These are phyloP conservation scores for Heritiera fomes DNA, from an alignment of 345 rosid species.

Conservation along the genomic window DNA sequence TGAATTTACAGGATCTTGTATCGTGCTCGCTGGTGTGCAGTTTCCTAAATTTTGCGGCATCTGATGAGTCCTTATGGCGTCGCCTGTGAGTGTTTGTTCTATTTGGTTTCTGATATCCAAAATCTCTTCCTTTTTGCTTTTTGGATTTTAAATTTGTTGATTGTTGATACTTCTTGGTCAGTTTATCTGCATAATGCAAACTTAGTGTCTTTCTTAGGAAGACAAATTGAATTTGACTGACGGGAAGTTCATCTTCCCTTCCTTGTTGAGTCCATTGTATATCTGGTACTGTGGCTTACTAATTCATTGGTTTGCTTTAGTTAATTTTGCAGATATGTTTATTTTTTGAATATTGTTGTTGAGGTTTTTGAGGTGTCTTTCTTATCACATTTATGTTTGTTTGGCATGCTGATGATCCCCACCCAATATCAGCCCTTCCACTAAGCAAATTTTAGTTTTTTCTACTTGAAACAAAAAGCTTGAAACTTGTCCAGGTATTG, in stretches of 20 bases:
- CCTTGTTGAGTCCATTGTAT: background rate
- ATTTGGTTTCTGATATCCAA: background rate
- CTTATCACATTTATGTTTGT: background rate
- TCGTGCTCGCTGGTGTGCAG: slow-evolving; percentile 82
- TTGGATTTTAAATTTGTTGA: background rate
- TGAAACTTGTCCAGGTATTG: slow-evolving; percentile 51
- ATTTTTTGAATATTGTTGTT: background rate
- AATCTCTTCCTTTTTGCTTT: slow-evolving; percentile 13
- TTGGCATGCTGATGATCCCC: background rate
- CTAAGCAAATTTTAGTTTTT: background rate
- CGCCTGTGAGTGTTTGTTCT: slow-evolving; percentile 62
- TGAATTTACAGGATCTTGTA: slow-evolving; percentile 67
- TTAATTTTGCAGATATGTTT: background rate
- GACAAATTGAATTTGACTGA: background rate
- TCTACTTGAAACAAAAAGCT: background rate
- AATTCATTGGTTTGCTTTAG: background rate
- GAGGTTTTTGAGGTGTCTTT: background rate
- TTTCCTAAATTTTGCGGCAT: slow-evolving; percentile 69
- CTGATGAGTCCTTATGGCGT: slow-evolving; percentile 94
- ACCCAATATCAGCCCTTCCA: background rate
- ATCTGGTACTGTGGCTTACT: background rate
- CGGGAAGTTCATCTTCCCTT: background rate
- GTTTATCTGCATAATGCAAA: background rate
- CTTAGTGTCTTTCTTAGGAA: background rate
- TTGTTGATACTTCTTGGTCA: background rate